Percentiles rank a stretch among this genome's conserved stretches.
These are phyloP conservation scores for Funneliformis caledonium DNA, from an alignment of 371 early-diverging fungal species.

Conservation along the genomic window DNA sequence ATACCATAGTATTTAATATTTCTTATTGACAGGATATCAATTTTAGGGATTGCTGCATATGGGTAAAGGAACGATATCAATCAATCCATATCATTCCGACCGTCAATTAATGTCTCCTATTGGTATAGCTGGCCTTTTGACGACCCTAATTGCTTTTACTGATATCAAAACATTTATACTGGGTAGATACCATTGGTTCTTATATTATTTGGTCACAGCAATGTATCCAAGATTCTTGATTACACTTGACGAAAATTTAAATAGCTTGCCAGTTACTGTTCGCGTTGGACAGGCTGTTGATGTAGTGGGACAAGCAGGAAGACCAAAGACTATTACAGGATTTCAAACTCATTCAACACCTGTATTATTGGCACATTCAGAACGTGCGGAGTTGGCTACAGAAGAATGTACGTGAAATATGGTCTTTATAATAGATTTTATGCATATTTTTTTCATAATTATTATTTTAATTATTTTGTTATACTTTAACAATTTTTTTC, in stretches of 20 bases:
- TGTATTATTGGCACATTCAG: constrained; percentile 93
- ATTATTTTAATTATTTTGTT: neutral
- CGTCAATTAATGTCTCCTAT: constrained; percentile 90
- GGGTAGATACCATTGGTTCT: constrained; percentile 87
- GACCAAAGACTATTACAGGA: constrained; percentile 98
- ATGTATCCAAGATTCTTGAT: constrained; percentile 98
- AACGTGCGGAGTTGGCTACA: constrained; percentile 97
- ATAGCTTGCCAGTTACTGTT: constrained; percentile 81
- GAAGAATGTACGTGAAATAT: constrained; percentile 78
- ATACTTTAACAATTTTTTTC: no score
- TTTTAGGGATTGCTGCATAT: constrained; percentile 88
- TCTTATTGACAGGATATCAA: neutral
- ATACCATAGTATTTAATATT: neutral
- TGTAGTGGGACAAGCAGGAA: constrained; percentile 98
- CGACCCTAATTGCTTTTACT: constrained; percentile 87
- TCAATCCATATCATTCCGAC: constrained; percentile 94
- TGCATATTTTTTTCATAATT: neutral
- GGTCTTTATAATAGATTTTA: neutral
- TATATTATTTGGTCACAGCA: constrained; percentile 91
- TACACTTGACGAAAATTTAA: constrained; percentile 86
- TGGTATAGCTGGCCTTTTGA: constrained; percentile 88
- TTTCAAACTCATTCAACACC: constrained; percentile 99
- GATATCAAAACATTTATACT: constrained; percentile 87
- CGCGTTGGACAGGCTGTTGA: constrained; percentile 99
- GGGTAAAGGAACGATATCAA: constrained; percentile 97